Evolutionary conservation across 805 yeast species (phyloP), one percentile per base, ranked within the genome.

Genomic region (Ogataea chonburiensis): DNA sequence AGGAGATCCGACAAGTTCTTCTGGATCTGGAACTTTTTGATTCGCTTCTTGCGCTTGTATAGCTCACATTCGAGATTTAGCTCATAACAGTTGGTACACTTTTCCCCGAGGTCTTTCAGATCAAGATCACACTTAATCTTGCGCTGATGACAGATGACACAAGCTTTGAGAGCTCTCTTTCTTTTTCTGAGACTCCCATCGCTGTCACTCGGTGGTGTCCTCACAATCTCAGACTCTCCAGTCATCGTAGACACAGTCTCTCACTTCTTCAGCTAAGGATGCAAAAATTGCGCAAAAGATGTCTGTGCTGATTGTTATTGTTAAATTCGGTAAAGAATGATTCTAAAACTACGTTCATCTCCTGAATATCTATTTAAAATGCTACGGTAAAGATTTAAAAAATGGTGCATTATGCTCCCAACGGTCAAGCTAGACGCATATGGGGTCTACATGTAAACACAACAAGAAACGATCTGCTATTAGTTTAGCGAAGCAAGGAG

Each of bases 41-140:
- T 33, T 17, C 47, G 25, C 26, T 47, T 38, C 27, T 45, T 38
- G 72, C 83, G 9, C 84, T 86, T 40, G 79, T 68, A 30, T 63
- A 64, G 61, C 83, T 78, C 86, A 55, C 84, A 76, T 5, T 81
- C 79, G 56, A 79, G 79, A 1, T 83, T 77, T 31, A 75, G 26
- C 16, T 43, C 43, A 13, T 25, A 13, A 21, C 47, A 43, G 23
- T 43, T 42, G 3, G 46, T 64, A 51, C 86, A 80, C 55, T 79
- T 79, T 19, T 84, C 73, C 48, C 79, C 75, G 1, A 79, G 78
- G 49, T 66, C 64, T 40, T 69, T 73, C 29, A 61, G 60, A 15
- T 68, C 82, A 12, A 80, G 81, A 49, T 78, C 84, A 59, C 89
- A 81, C 14, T 87, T 70, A 13, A 81, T 87, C 49, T 81, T 81